Percentiles rank a stretch among this genome's conserved stretches.
These are phyloP conservation scores for Starmerella riodocensis DNA, from an alignment of 805 yeast species.

Conservation along the genomic window DNA sequence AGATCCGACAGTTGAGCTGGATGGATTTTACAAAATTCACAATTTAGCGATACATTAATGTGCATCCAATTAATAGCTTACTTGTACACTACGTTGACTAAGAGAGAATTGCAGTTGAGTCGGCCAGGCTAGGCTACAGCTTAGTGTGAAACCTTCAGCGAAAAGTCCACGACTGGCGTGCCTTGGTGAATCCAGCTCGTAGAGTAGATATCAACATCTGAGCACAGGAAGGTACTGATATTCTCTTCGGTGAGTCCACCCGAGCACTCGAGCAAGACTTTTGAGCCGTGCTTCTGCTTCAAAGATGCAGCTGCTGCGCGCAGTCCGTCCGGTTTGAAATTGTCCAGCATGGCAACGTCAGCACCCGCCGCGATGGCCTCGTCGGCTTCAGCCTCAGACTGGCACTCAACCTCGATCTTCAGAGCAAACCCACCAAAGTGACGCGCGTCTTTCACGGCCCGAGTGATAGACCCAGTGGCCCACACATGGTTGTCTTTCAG, in stretches of 20 bases:
- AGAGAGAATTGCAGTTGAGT: too few species aligned
- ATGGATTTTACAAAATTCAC: conserved; percentile 21
- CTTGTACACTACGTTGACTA: too few species aligned
- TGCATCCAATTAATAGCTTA: too few species aligned
- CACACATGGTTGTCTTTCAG: conserved; percentile 87
- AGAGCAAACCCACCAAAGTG: conserved; percentile 76
- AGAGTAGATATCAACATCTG: conserved; percentile 77
- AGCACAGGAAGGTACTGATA: conserved; percentile 49
- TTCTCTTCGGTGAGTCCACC: conserved; percentile 76
- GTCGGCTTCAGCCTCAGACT: conserved; percentile 67
- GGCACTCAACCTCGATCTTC: conserved; percentile 88
- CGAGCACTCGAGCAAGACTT: conserved; percentile 71
- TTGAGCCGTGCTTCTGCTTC: conserved; percentile 40
- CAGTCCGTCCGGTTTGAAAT: conserved; percentile 57
- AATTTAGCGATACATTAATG: not conserved
- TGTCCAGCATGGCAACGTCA: conserved; percentile 88
- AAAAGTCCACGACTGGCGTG: conserved; percentile 66
- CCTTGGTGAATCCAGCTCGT: conserved; percentile 92
- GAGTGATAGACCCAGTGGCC: conserved; percentile 83
- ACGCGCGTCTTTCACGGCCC: conserved; percentile 66
- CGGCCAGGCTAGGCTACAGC: too few species aligned
- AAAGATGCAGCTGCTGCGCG: conserved; percentile 50
- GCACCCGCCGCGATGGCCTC: conserved; percentile 95
- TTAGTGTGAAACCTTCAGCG: conserved; percentile 52
- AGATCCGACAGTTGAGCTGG: conserved; percentile 14